A percentile compares a stretch with the other conserved stretches of the same genome.
These are phyloP conservation scores for Arthroderma sp. DNA, from an alignment of 2,329 filamentous ascomycete genomes.

Conservation along the genomic window DNA sequence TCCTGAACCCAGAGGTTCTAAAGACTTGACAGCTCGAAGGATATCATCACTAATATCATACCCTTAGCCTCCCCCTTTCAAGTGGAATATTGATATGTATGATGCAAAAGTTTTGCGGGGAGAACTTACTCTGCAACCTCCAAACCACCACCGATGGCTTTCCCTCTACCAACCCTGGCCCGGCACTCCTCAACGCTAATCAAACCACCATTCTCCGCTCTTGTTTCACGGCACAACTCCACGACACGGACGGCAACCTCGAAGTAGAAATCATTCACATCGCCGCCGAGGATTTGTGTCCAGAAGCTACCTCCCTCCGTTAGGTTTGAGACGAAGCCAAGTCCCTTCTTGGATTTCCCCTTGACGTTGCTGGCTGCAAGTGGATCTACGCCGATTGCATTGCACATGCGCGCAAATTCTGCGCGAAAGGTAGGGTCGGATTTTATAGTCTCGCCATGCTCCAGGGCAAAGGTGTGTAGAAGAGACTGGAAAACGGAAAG, in stretches of 20 bases:
- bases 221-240: slow-evolving; percentile 75
- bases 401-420: slow-evolving; percentile 97
- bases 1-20: slow-evolving; percentile 75
- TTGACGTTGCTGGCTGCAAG: slow-evolving; percentile 54
- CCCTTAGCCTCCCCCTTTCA: too few relatives aligned
- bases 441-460: slow-evolving; percentile 89
- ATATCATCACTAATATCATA: slow-evolving; percentile 58
- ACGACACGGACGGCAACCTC: slow-evolving; percentile 92
- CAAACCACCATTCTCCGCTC: slow-evolving; percentile 82
- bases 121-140: slow-evolving; percentile 58
- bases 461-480: slow-evolving; percentile 86
- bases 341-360: slow-evolving; percentile 34
- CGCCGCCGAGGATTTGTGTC: slow-evolving; percentile 81
- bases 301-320: slow-evolving; percentile 56
- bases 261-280: slow-evolving; percentile 97
- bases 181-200: slow-evolving; percentile 72
- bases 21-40: slow-evolving; percentile 70
- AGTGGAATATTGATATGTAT: neutral
- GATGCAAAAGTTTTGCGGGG: neutral
- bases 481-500: slow-evolving; percentile 92
- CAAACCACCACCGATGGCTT: slow-evolving; percentile 60
- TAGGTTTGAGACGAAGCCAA: slow-evolving; percentile 17
- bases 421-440: slow-evolving; percentile 90
- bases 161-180: slow-evolving; percentile 58
- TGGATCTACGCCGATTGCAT: slow-evolving; percentile 90